A percentile compares a stretch with the other conserved stretches of the same genome.
These are phyloP conservation scores for Coemansia sp. DNA, from an alignment of 192 early-diverging fungal species.

Conservation along the genomic window DNA sequence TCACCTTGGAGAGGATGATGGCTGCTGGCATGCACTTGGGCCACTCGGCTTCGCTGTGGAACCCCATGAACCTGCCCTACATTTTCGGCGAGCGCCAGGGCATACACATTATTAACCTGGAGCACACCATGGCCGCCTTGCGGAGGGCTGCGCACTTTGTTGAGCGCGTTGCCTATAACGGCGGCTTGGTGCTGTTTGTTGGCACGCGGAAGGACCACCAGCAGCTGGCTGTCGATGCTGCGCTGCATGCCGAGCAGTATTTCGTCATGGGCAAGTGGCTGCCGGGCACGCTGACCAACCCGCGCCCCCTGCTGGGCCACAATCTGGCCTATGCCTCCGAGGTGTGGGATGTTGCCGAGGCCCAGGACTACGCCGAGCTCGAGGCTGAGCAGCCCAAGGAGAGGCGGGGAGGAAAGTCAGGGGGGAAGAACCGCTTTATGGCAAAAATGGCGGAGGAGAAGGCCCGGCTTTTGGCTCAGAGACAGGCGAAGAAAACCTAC, in stretches of 20 bases:
- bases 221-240: slow-evolving; percentile 77
- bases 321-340: slow-evolving; percentile 14
- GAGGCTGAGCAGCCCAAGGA: not conserved
- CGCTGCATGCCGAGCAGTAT: slow-evolving; percentile 71
- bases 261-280: slow-evolving; percentile 81
- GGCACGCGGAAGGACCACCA: slow-evolving; percentile 70
- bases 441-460: slow-evolving; percentile 25
- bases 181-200: slow-evolving; percentile 84
- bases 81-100: slow-evolving; percentile 89
- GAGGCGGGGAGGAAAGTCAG: not conserved
- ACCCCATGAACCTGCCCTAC: slow-evolving; percentile 79
- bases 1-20: slow-evolving; percentile 69
- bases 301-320: slow-evolving; percentile 30
- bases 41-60: slow-evolving; percentile 74
- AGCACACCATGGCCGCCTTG: slow-evolving; percentile 83
- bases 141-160: slow-evolving; percentile 78
- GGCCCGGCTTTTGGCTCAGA: not conserved
- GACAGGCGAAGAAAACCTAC: slow-evolving; percentile 47
- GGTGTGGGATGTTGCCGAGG: slow-evolving; percentile 42
- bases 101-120: slow-evolving; percentile 91
- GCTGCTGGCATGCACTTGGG: slow-evolving; percentile 90
- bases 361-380: slow-evolving; percentile 16
- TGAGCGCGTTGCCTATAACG: slow-evolving; percentile 66
- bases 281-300: slow-evolving; percentile 88
- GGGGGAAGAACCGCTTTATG: slow-evolving; percentile 11